phyloP scores from a whole-genome alignment of 768 basidiomycete genomes.

The Lanmaoa pseudosensibilis region DNA sequence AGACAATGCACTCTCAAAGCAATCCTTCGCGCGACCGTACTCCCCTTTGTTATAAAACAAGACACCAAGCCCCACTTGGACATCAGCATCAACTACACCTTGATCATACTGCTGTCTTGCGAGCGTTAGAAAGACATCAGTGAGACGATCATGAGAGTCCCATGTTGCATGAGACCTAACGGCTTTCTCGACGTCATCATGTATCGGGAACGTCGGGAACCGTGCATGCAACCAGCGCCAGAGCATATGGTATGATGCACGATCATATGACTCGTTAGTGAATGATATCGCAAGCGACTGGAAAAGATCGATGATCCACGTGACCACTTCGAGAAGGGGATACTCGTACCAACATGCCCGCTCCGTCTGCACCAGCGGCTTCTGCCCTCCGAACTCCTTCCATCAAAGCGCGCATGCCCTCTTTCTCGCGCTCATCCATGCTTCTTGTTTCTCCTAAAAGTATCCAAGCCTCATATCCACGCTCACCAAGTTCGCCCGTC shows the following conservation, averaged over 20 bases:
- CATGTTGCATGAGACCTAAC: slow-evolving; percentile 63
- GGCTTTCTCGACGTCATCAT: slow-evolving; percentile 56
- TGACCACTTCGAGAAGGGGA: neutral
- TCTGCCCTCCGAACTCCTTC: slow-evolving; percentile 73
- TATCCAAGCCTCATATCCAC: slow-evolving; percentile 89
- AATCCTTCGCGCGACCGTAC: slow-evolving; percentile 89
- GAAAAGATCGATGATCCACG: slow-evolving; percentile 8
- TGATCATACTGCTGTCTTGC: slow-evolving; percentile 80
- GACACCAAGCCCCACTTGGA: slow-evolving; percentile 91
- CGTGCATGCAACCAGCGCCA: slow-evolving; percentile 79
- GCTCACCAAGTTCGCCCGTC: slow-evolving; percentile 74
- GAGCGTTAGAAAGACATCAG: slow-evolving; percentile 77
- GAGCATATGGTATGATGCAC: slow-evolving; percentile 81
- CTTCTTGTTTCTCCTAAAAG: slow-evolving; percentile 85
- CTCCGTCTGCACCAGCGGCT: slow-evolving; percentile 58
- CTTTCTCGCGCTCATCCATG: slow-evolving; percentile 87
- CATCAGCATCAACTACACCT: slow-evolving; percentile 78
- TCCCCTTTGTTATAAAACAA: slow-evolving; percentile 87
- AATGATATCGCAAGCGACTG: slow-evolving; percentile 95
- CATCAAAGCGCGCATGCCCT: slow-evolving; percentile 74
- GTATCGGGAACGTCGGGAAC: slow-evolving; percentile 55
- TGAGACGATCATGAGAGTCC: slow-evolving; percentile 78
- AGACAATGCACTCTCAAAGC: slow-evolving; percentile 85
- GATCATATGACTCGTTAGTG: slow-evolving; percentile 90
- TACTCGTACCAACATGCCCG: slow-evolving; percentile 69